phyloP scores from a whole-genome alignment of 768 basidiomycete genomes.

The Coprinopsis strossmayeri region DNA sequence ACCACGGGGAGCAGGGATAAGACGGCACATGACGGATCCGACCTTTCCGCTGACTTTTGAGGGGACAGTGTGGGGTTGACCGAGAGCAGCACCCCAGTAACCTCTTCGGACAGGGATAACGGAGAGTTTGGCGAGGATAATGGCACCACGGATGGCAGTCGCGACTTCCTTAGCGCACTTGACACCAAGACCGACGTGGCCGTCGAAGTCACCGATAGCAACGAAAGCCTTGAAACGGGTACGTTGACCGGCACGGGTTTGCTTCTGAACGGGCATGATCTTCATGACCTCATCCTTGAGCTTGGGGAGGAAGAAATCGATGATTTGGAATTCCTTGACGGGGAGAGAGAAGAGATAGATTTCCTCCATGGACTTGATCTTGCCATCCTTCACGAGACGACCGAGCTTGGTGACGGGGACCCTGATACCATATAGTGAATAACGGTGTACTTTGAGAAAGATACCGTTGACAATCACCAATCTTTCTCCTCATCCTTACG shows the following conservation, averaged over 20 bases:
- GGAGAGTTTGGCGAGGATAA: constrained; percentile 97
- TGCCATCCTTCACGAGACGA: constrained; percentile 97
- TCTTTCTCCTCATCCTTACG: constrained; percentile 99
- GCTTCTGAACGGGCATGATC: constrained; percentile 99
- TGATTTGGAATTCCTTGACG: constrained; percentile 99
- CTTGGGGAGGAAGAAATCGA: constrained; percentile 98
- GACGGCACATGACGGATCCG: constrained; percentile 98
- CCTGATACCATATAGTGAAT: constrained; percentile 35
- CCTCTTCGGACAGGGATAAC: constrained; percentile 98
- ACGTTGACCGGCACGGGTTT: constrained; percentile 98
- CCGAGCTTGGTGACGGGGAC: constrained; percentile 98
- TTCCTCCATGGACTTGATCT: constrained; percentile 99
- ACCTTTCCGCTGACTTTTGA: constrained; percentile 98
- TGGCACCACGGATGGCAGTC: constrained; percentile 98
- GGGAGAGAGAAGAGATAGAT: constrained; percentile 99
- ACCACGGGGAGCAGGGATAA: constrained; percentile 97
- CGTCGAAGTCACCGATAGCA: constrained; percentile 97
- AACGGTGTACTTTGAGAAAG: background rate
- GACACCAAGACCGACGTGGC: constrained; percentile 98
- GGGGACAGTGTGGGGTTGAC: constrained; percentile 98
- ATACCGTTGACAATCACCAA: constrained; percentile 51
- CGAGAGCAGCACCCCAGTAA: constrained; percentile 99
- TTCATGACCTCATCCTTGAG: constrained; percentile 99
- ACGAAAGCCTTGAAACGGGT: constrained; percentile 99
- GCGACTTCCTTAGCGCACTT: constrained; percentile 99